A percentile compares a stretch with the other conserved stretches of the same genome.
Evolutionary conservation across 495 filamentous ascomycete genomes (phyloP).

Genomic region (Daldinia grandis): DNA sequence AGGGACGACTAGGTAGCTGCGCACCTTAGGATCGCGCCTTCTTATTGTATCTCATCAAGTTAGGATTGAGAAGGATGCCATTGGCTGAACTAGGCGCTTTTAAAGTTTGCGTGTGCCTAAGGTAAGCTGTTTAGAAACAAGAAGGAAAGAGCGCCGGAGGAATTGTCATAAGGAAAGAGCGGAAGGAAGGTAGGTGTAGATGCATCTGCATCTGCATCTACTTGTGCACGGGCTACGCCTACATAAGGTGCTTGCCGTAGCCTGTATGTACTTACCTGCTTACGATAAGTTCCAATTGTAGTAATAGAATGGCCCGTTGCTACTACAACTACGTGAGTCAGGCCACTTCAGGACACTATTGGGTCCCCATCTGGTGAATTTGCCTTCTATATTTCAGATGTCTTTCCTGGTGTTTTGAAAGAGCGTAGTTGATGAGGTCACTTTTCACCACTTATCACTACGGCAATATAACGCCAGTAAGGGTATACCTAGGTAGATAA

Average conservation of each 20-base stretch:
- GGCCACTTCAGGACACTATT: conserved; percentile 1
- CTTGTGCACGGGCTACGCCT: background rate
- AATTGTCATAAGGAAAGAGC: background rate
- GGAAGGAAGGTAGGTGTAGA: conserved; percentile 22
- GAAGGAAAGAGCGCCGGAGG: background rate
- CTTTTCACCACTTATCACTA: background rate
- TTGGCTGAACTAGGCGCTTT: background rate
- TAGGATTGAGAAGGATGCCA: background rate
- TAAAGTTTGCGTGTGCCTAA: background rate
- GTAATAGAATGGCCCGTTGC: background rate
- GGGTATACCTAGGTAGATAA: background rate
- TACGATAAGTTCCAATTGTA: background rate
- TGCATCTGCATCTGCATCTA: background rate
- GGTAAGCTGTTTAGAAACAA: background rate
- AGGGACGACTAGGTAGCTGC: background rate
- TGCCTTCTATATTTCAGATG: background rate
- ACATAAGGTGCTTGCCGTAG: background rate
- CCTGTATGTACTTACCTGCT: conserved; percentile 5
- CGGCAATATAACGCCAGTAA: background rate
- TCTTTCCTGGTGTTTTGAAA: background rate
- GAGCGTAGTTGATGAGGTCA: background rate
- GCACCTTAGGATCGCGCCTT: background rate
- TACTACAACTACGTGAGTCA: background rate
- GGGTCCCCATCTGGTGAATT: background rate
- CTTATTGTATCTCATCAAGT: background rate